phyloP scores from a whole-genome alignment of 163 green algal species.

The Scenedesmus sp. region DNA sequence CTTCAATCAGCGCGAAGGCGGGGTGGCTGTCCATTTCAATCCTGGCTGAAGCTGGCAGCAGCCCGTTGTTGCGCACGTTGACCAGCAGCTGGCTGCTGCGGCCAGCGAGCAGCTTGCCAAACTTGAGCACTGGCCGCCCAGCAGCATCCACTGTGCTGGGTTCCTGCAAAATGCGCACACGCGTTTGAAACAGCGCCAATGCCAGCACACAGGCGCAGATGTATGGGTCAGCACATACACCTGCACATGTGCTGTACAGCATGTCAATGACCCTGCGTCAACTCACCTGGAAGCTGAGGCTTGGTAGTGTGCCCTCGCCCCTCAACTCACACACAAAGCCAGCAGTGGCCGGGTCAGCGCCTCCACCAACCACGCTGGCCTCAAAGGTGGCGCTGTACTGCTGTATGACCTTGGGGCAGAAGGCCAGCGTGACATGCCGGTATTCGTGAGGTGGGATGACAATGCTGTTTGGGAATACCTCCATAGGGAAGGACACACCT shows the following conservation, averaged over 20 bases:
- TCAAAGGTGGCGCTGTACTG: constrained; percentile 76
- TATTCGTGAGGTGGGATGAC: constrained; percentile 76
- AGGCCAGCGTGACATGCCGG: constrained; percentile 78
- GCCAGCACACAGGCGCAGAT: not conserved
- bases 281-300: constrained; percentile 70
- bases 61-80: constrained; percentile 83
- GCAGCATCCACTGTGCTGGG: constrained; percentile 60
- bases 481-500: constrained; percentile 72
- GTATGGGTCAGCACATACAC: not conserved
- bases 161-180: constrained; percentile 38
- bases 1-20: constrained; percentile 68
- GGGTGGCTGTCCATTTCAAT: constrained; percentile 68
- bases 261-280: not conserved
- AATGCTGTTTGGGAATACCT: constrained; percentile 70
- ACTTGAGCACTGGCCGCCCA: constrained; percentile 71
- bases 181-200: not conserved
- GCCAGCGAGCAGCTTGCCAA: constrained; percentile 75
- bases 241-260: not conserved
- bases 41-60: constrained; percentile 70
- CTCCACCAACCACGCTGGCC: constrained; percentile 75
- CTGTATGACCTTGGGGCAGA: constrained; percentile 77
- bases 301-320: constrained; percentile 83
- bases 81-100: constrained; percentile 60
- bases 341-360: constrained; percentile 73
- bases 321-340: constrained; percentile 78